Evolutionary conservation across 202 grass and related monocot species (phyloP), one percentile per base, ranked within the genome.

Genomic region (Bolboschoenoplectus hybrid): DNA sequence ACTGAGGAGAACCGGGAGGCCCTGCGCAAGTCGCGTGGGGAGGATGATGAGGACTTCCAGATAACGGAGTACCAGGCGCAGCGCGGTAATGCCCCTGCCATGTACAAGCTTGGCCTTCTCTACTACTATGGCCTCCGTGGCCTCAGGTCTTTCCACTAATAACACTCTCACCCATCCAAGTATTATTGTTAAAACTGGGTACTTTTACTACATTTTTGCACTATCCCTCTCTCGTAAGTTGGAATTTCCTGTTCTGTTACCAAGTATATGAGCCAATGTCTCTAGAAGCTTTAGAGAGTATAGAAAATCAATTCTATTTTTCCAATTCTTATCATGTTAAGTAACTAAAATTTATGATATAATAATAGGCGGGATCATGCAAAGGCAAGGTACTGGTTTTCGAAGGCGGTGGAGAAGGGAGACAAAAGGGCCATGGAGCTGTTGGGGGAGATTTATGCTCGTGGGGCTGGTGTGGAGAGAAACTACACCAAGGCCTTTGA

Each of bases 121-220:
- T 99, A 99, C 86, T 99, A 99, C 69, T 97, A 99, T 83, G 97
- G 97, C 10, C 77, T 99, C 77, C 88, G 94, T 66, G 97, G 97
- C 65, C 87, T 99, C 46, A 89, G 81, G 81, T 83, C 6, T 67
- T 38, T 80, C 2, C 36, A 58, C n/a, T 60, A 58, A 79, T 6
- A 41, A 44, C 38, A 20, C 38, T 43, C 38, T 80, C 38, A 11
- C 34, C 12, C 7, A 17, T 58, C 34, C 74, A 55, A 56, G 52
- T 60, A 61, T 61, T 80, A 41, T 41, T 79, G 7, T 57, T 3
- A 43, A 80, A n/a, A 39, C 40, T 74, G 7, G 60, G 14, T 41
- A 57, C 13, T 41, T 14, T 80, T n/a, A 61, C 16, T 61, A 41
- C 17, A 5, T 80, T 20, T 13, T 80, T 61, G 13, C 55, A 43